Percentiles rank a stretch among this genome's conserved stretches.
Conservation (phyloP, 192 early-diverging fungal species). For the Allomyces macrogynus region DNA sequence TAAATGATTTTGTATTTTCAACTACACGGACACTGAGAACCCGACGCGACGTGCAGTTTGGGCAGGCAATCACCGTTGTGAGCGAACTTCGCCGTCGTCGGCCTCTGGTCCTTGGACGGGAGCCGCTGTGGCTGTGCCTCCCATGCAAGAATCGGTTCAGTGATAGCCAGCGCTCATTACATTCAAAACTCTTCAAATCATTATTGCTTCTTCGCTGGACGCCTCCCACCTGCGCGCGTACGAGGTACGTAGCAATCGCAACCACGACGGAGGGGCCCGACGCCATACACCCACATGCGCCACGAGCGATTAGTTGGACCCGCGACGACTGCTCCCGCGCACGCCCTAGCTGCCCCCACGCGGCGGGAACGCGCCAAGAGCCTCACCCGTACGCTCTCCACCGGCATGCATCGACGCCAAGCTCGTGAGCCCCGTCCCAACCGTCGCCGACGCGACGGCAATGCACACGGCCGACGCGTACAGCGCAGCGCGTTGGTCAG, state of each 20-base stretch:
- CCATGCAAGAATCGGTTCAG: too few species aligned
- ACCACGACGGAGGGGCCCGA: slow-evolving; percentile 32
- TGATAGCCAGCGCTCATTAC: too few species aligned
- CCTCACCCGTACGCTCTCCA: slow-evolving; percentile 10
- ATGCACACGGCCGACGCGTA: slow-evolving; percentile 10
- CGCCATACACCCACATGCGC: slow-evolving; percentile 37
- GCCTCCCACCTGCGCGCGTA: too few species aligned
- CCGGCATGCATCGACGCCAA: slow-evolving; percentile 42
- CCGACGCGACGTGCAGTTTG: too few species aligned
- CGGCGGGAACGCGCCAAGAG: slow-evolving; percentile 58
- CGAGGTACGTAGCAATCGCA: neutral
- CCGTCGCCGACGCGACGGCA: slow-evolving; percentile 82
- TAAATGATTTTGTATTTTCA: too few species aligned
- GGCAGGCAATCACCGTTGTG: too few species aligned
- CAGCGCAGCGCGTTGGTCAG: slow-evolving; percentile 7
- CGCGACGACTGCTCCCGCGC: slow-evolving; percentile 68
- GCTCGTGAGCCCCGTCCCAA: slow-evolving; percentile 74
- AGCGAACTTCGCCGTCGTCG: too few species aligned
- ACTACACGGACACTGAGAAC: too few species aligned
- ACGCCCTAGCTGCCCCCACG: slow-evolving; percentile 77
- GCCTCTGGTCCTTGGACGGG: too few species aligned
- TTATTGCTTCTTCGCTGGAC: too few species aligned
- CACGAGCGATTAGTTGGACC: slow-evolving; percentile 75
- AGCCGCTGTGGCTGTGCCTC: too few species aligned
- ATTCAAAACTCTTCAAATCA: too few species aligned